phyloP scores from a whole-genome alignment of 352 stramenopile species.

The Pythium plurisporium region DNA sequence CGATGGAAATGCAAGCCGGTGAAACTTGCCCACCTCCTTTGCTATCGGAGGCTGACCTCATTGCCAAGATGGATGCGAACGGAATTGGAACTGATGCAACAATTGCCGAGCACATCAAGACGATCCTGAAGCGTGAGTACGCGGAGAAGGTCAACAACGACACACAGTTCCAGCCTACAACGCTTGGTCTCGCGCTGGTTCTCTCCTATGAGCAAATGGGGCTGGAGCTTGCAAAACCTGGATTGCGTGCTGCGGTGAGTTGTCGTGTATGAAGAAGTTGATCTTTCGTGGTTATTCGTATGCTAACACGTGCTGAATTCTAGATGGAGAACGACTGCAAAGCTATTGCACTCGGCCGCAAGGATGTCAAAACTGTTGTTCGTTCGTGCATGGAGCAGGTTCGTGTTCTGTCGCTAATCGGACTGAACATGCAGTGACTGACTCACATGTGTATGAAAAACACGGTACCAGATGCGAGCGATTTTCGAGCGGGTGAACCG shows the following conservation, averaged over 20 bases:
- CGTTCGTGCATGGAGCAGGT: constrained; percentile 86
- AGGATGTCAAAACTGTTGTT: constrained; percentile 73
- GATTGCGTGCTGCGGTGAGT: constrained; percentile 83
- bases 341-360: constrained; percentile 73
- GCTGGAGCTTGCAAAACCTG: constrained; percentile 95
- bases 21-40: constrained; percentile 84
- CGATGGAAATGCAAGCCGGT: constrained; percentile 60
- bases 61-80: constrained; percentile 93
- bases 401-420: no score
- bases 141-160: constrained; percentile 92
- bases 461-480: constrained; percentile 51
- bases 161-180: constrained; percentile 93
- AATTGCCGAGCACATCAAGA: constrained; percentile 98
- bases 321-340: constrained; percentile 93
- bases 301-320: background rate
- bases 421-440: no score
- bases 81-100: constrained; percentile 95
- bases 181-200: constrained; percentile 87
- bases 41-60: constrained; percentile 91
- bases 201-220: constrained; percentile 92
- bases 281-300: background rate
- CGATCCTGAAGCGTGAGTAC: constrained; percentile 97
- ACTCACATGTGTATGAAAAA: background rate
- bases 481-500: constrained; percentile 71
- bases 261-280: background rate